Evolutionary conservation across 805 yeast genomes (phyloP), one percentile per base, ranked within the genome.

Genomic region (Cyberlindnera subsufficiens): DNA sequence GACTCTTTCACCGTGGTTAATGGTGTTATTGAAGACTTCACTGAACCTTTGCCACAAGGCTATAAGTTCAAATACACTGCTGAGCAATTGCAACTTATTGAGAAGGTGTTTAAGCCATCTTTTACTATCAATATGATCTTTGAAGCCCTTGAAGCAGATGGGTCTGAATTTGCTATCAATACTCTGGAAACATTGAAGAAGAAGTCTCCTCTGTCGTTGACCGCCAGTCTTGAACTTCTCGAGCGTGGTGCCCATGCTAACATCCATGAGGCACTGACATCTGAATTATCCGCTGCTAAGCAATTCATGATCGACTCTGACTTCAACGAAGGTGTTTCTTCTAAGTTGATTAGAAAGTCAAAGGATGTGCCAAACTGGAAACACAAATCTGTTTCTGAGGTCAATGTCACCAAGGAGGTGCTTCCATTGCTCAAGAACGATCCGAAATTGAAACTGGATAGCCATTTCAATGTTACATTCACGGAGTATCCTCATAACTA

Each of bases 161-260:
- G 80, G 15, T 70, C 82, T 9, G 76, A 71, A 38, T 91, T 91
- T 66, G 90, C 96, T 8, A 48, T 60, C 25, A 59, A 70, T 42
- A 78, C 86, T 1, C 65, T 74, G 42, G 71, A 70, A 35, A 79
- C 75, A 19, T 68, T 91, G 48, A 63, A 67, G 37, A 64, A 73
- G 38, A 86, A 89, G 62, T 86, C 96, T 5, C 85, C 86, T 36
- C 71, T 86, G n/a, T 83, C 95, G 16, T 68, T 88, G 51, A 80
- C 83, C 57, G 79, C 89, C 33, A 79, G 86, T 2, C 72, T 80
- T 50, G 82, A 79, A 45, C 69, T 86, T 48, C 67, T 89, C 61
- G 77, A 82, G 55, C 69, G 74, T 46, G 86, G 88, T 40, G 59
- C 74, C 18, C 57, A 67, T 31, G 70, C 78, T 45, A 72, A 82